phyloP scores from a whole-genome alignment of 345 rosid species.

The Aurinia saxatilis region DNA sequence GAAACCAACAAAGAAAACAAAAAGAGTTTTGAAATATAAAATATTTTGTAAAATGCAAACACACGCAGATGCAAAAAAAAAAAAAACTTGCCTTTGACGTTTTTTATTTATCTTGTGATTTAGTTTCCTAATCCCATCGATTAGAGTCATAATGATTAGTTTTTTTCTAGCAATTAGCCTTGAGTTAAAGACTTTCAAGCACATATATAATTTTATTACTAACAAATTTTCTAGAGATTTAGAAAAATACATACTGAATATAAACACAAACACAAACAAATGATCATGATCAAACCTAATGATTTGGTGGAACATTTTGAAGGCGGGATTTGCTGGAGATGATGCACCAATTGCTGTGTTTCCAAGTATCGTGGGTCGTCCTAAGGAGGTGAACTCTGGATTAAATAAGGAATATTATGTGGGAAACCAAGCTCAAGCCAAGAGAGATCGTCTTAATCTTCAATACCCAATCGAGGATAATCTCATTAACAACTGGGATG shows the following conservation, averaged over 20 bases:
- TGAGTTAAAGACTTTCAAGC: too few species aligned
- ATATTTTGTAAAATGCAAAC: background rate
- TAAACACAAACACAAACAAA: background rate
- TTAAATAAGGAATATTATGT: background rate
- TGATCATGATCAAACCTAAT: background rate
- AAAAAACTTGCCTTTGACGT: background rate
- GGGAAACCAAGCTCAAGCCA: conserved; percentile 20
- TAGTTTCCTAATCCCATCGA: too few species aligned
- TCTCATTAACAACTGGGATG: conserved; percentile 19
- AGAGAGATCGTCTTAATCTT: conserved; percentile 8
- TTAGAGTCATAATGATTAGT: too few species aligned
- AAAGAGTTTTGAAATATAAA: background rate
- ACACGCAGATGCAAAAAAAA: background rate
- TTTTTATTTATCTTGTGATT: too few species aligned
- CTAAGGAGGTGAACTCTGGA: background rate
- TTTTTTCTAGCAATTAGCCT: too few species aligned
- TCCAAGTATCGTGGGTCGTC: conserved; percentile 33
- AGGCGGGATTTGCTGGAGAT: conserved; percentile 38
- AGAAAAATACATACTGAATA: background rate
- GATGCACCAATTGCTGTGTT: conserved; percentile 35
- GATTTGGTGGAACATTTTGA: background rate
- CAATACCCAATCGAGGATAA: conserved; percentile 19
- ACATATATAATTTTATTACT: background rate
- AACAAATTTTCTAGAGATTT: background rate
- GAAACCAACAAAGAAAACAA: too few species aligned